phyloP scores from a whole-genome alignment of 495 filamentous ascomycete genomes.

The Lepidopterella palustris region DNA sequence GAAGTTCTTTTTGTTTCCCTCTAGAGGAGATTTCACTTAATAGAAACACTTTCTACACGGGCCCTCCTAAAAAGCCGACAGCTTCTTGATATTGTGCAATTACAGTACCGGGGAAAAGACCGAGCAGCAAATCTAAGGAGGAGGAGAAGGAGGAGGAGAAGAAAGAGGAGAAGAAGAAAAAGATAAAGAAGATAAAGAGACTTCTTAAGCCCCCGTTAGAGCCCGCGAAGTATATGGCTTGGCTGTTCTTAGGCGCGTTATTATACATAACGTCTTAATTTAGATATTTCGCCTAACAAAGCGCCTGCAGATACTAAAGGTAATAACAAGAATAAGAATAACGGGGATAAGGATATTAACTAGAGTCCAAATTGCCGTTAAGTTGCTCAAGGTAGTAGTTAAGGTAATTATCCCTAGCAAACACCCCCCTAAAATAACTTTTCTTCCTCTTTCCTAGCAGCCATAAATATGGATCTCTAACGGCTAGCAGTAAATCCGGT shows the following conservation, averaged over 20 bases:
- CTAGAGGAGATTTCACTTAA: background rate
- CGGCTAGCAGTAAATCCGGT: background rate
- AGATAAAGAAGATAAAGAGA: too few relatives aligned
- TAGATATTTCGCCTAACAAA: background rate
- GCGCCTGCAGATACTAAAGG: background rate
- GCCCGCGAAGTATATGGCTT: background rate
- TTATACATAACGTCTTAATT: background rate
- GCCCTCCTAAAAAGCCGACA: background rate
- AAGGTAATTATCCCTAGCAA: background rate
- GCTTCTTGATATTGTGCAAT: background rate
- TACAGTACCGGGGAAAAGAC: background rate
- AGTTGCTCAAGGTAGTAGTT: background rate
- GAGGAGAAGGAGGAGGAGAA: background rate
- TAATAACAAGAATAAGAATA: background rate
- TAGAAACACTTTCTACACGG: too few relatives aligned
- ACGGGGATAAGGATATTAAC: background rate
- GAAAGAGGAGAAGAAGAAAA: too few relatives aligned
- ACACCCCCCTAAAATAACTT: background rate
- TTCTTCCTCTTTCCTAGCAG: background rate
- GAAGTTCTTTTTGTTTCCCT: background rate
- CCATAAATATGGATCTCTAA: background rate
- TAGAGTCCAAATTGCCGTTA: background rate
- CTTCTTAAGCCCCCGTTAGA: background rate
- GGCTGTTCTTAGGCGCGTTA: background rate
- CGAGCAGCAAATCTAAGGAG: background rate